These are phyloP conservation scores for Monascus ruber DNA, from an alignment of 2,329 filamentous ascomycete genomes.

Conservation along the genomic window DNA sequence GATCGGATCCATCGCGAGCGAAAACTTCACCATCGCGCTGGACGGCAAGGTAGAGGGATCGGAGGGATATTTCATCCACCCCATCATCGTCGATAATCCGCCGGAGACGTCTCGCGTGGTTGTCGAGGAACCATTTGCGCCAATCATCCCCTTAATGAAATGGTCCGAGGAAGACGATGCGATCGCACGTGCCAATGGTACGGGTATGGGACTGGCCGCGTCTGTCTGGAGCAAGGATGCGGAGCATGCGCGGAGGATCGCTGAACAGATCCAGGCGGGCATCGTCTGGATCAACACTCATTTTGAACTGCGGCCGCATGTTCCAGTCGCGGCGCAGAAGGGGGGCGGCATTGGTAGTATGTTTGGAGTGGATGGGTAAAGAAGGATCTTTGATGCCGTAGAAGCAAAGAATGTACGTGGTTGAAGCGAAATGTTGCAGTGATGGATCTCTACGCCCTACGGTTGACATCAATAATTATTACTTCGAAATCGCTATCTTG, in stretches of 20 bases:
- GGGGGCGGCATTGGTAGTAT: constrained; percentile 41
- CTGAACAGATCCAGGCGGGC: constrained; percentile 44
- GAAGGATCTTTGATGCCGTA: constrained; percentile 4
- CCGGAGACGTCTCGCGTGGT: constrained; percentile 46
- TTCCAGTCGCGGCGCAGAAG: constrained; percentile 42
- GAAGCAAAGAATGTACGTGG: no score
- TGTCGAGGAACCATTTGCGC: constrained; percentile 51
- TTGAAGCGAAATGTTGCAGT: no score
- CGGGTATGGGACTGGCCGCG: constrained; percentile 43
- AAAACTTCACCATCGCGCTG: constrained; percentile 41
- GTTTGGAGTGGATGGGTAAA: constrained; percentile 22
- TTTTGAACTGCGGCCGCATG: constrained; percentile 16
- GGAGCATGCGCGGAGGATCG: constrained; percentile 43
- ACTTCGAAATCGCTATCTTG: no score
- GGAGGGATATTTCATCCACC: constrained; percentile 41
- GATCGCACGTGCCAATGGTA: constrained; percentile 43
- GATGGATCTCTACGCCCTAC: no score
- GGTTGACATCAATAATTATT: no score
- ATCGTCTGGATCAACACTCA: constrained; percentile 49
- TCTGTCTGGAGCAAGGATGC: constrained; percentile 49
- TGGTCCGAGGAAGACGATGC: constrained; percentile 53
- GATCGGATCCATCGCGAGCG: constrained; percentile 44
- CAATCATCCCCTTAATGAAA: constrained; percentile 51
- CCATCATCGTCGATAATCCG: constrained; percentile 49
- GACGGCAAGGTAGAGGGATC: constrained; percentile 39